Conservation (phyloP, 2,329 filamentous ascomycete species). For the Chrysosporium queenslandicum region DNA sequence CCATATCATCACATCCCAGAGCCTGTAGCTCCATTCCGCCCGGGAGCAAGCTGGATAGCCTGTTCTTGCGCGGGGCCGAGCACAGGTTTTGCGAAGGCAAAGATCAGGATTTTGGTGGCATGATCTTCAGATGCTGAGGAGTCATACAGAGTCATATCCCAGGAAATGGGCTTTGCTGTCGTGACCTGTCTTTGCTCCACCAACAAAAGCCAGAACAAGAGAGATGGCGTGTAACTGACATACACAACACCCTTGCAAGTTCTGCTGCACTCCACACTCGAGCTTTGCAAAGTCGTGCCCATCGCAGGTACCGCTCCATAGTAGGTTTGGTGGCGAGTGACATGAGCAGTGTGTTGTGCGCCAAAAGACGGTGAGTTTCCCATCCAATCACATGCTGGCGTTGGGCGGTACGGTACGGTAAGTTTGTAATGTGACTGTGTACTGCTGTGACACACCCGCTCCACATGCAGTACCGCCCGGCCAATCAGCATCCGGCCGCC, state of each 20-base stretch:
- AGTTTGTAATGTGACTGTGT: conserved; percentile 1
- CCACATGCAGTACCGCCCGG: neutral
- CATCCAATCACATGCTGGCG: conserved; percentile 3
- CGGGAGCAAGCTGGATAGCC: too few relatives aligned
- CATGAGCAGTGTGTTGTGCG: neutral
- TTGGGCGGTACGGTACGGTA: neutral
- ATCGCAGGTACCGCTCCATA: neutral
- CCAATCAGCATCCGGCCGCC: neutral
- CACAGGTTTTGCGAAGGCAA: too few relatives aligned
- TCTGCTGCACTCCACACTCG: conserved; percentile 9
- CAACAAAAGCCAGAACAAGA: too few relatives aligned
- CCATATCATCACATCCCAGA: neutral
- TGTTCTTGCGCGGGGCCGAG: too few relatives aligned
- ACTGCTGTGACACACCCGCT: neutral
- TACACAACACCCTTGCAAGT: neutral
- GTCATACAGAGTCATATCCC: too few relatives aligned
- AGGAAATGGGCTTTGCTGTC: too few relatives aligned
- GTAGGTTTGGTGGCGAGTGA: conserved; percentile 1
- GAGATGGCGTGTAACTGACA: too few relatives aligned
- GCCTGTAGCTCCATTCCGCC: too few relatives aligned
- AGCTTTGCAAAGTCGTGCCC: neutral
- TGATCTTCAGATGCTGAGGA: too few relatives aligned
- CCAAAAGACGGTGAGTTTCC: conserved; percentile 15
- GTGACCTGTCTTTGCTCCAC: too few relatives aligned
- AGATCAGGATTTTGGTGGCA: too few relatives aligned